Conservation (phyloP, 768 basidiomycete species). For the Tephrocybe sp. region DNA sequence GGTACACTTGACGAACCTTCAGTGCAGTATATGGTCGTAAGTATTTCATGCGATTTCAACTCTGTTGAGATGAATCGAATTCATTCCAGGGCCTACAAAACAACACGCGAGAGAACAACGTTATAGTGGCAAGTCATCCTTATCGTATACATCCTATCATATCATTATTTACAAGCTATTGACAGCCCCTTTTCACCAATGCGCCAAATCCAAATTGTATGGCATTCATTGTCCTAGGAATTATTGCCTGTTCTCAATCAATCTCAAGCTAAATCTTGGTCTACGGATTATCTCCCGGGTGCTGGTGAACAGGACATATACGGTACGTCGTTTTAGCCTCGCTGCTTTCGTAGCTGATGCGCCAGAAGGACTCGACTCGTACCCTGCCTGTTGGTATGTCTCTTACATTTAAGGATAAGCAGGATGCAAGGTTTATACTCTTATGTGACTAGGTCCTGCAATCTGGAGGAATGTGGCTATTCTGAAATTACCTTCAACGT, state of each 20-base stretch:
- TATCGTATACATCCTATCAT: background rate
- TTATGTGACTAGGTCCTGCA: conserved; percentile 2
- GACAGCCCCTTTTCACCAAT: conserved; percentile 9
- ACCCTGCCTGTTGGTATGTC: conserved; percentile 7
- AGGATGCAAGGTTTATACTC: background rate
- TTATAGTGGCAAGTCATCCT: conserved; percentile 3
- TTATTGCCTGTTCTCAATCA: background rate
- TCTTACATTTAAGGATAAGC: background rate
- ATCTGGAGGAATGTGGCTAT: conserved; percentile 5
- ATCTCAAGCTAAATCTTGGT: conserved; percentile 5
- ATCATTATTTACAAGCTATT: background rate
- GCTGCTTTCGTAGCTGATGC: no score
- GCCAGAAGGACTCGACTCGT: conserved; percentile 2
- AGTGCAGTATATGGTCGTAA: conserved; percentile 9
- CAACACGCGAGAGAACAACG: conserved; percentile 7
- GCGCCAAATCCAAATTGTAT: conserved; percentile 9
- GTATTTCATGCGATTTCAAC: background rate
- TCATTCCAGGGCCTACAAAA: conserved; percentile 5
- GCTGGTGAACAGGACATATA: conserved; percentile 6
- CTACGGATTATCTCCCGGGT: conserved; percentile 8
- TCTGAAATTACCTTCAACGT: conserved; percentile 5
- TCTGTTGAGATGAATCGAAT: background rate
- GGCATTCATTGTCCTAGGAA: background rate
- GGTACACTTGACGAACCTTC: conserved; percentile 4
- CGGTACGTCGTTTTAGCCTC: background rate